Evolutionary conservation across 2,329 filamentous ascomycete species (phyloP).

Genomic region (Atkinsonella hypoxylon): DNA sequence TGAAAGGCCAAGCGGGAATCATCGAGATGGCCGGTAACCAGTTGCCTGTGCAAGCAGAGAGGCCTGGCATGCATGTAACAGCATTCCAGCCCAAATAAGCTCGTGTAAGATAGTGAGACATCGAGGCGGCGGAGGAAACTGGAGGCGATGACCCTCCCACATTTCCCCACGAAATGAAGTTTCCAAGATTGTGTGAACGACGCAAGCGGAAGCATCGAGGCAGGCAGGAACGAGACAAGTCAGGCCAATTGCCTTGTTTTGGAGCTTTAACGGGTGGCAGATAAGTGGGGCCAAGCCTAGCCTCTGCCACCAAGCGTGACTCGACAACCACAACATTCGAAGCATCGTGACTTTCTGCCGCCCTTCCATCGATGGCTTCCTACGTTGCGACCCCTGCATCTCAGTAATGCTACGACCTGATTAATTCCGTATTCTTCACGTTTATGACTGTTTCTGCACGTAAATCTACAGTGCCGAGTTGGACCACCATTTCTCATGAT

Average conservation of each 20-base stretch:
- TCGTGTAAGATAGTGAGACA: constrained; percentile 9
- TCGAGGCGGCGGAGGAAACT: background rate
- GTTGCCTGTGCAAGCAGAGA: background rate
- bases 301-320: background rate
- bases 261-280: background rate
- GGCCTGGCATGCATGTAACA: constrained; percentile 8
- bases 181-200: background rate
- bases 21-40: constrained; percentile 2
- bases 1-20: background rate
- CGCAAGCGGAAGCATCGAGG: background rate
- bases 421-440: constrained; percentile 3
- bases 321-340: constrained; percentile 2
- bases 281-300: background rate
- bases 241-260: background rate
- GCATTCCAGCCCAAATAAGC: constrained; percentile 9
- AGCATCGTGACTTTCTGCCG: constrained; percentile 4
- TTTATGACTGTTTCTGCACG: background rate
- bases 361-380: background rate
- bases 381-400: background rate
- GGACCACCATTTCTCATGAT: constrained; percentile 2
- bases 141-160: background rate
- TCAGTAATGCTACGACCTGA: constrained; percentile 2
- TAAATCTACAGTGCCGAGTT: background rate
- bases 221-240: constrained; percentile 1
- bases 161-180: background rate